Evolutionary conservation across 1,284 basidiomycete species (phyloP), one percentile per base, ranked within the genome.

Genomic region (Microbotryomycetes sp.): DNA sequence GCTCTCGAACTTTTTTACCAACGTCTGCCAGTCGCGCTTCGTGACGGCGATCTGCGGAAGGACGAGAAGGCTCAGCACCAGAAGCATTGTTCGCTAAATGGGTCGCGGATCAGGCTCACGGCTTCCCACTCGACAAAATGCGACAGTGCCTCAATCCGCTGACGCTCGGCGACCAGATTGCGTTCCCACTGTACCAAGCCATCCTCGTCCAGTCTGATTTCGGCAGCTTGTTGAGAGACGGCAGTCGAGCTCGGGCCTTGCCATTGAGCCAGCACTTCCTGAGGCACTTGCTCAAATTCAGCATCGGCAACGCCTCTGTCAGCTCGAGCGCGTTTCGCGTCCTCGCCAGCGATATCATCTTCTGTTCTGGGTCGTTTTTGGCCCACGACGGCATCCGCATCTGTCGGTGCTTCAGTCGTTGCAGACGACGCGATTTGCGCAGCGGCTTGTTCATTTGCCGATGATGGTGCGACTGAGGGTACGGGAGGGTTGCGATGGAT

Each of bases 81-180:
- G 7, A 25, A 46, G 47, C 25, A 25, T 9, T 9, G 26, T 4
- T 22, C 23, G 32, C 28, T 59, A 49, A 30, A 30, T 25, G 1
- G 12, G 16, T 30, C 31, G 51, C 60, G 29, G 26, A 36, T 55
- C 31, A 46, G 56, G 80, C 84, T 67, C 62, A 89, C 88, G 70
- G 86, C 86, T 77, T 91, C 87, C 89, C 89, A 90, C 73, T 88
- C 87, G 58, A 89, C 76, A 70, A 89, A 86, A 64, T 81, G 81
- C 7, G 70, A 64, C 29, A 31, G 7, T 72, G 58, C 22, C 57
- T 58, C 26, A 25, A 22, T 15, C 72, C 63, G 16, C 62, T 68
- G 1, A 71, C 42, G 42, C 31, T 66, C 74, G 36, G 49, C 57
- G 67, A 66, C 62, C 6, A 67, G 68, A 62, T 73, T 71, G 29